Percentiles rank a stretch among this genome's conserved stretches.
phyloP scores from a whole-genome alignment of 140 eudicot species.

The Ambrosia hybrid region DNA sequence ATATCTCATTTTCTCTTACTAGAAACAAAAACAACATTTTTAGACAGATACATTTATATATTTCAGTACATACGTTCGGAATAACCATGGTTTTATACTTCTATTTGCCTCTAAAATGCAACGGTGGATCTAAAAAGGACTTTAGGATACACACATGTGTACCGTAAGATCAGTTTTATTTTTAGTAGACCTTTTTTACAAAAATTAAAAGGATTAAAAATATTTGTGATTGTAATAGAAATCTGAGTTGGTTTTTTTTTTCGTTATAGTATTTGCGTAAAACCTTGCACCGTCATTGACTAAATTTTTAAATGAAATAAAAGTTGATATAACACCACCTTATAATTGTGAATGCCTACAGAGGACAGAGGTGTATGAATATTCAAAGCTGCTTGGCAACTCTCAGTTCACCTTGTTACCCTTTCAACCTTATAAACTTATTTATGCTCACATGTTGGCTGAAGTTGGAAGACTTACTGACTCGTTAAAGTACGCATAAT shows the following conservation, averaged over 20 bases:
- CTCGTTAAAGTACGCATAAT: constrained; percentile 58
- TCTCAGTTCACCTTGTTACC: constrained; percentile 84
- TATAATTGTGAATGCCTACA: constrained; percentile 39
- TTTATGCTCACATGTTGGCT: constrained; percentile 92
- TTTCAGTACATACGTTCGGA: background rate
- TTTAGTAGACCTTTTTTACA: background rate
- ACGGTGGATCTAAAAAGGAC: background rate
- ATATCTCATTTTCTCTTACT: constrained; percentile 13
- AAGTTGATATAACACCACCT: no score
- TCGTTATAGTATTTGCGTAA: background rate
- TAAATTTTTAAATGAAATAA: background rate
- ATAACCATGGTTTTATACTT: background rate
- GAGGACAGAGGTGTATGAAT: constrained; percentile 94
- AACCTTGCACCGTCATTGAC: background rate
- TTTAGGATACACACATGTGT: background rate
- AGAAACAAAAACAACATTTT: background rate
- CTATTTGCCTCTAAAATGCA: no score
- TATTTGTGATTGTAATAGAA: background rate
- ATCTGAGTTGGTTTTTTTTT: background rate
- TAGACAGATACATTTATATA: background rate
- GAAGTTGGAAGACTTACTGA: constrained; percentile 95
- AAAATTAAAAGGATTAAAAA: background rate
- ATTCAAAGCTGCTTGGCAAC: constrained; percentile 81
- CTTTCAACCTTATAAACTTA: constrained; percentile 86
- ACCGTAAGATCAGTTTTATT: background rate